Conservation (phyloP, 176 grass and related monocot species). For the Avena eriantha region DNA sequence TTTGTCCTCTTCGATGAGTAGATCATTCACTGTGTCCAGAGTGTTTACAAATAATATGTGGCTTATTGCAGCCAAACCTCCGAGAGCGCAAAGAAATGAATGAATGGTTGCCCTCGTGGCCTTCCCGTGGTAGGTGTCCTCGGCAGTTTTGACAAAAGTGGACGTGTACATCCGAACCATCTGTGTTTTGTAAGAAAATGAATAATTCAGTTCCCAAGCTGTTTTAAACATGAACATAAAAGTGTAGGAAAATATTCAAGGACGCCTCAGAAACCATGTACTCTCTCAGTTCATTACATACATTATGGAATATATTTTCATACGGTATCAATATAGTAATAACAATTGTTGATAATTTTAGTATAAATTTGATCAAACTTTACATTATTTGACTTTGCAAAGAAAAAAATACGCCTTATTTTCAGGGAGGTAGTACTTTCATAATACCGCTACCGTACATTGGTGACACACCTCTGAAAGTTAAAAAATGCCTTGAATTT, state of each 20-base stretch:
- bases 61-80: conserved; percentile 7
- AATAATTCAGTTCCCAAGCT: not conserved
- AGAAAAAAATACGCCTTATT: too few relatives aligned
- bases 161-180: not conserved
- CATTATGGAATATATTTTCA: too few relatives aligned
- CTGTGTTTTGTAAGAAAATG: not conserved
- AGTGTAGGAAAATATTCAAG: too few relatives aligned
- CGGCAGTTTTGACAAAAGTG: not conserved
- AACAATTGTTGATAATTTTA: too few relatives aligned
- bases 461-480: not conserved
- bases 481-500: not conserved
- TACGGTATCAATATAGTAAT: too few relatives aligned
- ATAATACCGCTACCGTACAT: not conserved
- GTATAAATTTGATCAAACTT: too few relatives aligned
- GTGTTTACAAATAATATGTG: not conserved
- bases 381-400: too few relatives aligned
- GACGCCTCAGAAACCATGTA: too few relatives aligned
- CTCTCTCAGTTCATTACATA: too few relatives aligned
- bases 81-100: not conserved
- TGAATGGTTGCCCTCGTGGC: not conserved
- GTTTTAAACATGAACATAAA: too few relatives aligned
- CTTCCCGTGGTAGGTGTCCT: conserved; percentile 9
- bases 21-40: not conserved
- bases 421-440: not conserved
- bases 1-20: not conserved